Evolutionary conservation across 202 grass and related monocot species (phyloP), one percentile per base, ranked within the genome.

Genomic region (Eragrostis tef): DNA sequence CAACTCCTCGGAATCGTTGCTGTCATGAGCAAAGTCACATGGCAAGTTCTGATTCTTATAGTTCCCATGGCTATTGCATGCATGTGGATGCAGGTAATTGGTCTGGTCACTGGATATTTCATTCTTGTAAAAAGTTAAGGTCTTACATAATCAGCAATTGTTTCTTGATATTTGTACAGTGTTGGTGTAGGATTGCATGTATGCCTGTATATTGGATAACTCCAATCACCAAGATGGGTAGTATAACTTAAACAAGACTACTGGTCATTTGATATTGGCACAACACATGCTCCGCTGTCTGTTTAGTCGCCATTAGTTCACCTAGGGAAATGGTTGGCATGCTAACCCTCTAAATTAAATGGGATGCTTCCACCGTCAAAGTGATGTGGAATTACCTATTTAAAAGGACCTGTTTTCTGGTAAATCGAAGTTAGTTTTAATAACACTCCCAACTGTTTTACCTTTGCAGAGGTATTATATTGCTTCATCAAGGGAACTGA

Each of bases 21-120:
- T 87, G 96, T 99, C 45, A 99, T 99, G 96, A 90, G 81, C 74
- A 96, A 92, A 78, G 96, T 91, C 41, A 99, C 96, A 67, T 99
- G 96, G 96, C 93, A 99, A 92, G 87, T 99, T 84, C 43, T 99
- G 60, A 85, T 99, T 85, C 86, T 99, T 78, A 90, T 99, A 82
- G 64, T 96, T 71, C 89, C 93, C 24, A 91, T 99, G 89, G 93
- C 90, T 78, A 81, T 92, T 61, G 89, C 82, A 80, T 95, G 96
- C 84, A 80, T 99, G 81, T 99, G 96, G 82, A 88, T 99, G 93
- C 96, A 96, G 96, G 96, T 99, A 91, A 93, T 41, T 81, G 3
- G 0, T 60, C 5, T 29, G 17, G 50, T 64, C 16, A 29, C 56
- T 34, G n/a, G 14, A 64, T 44, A 16, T 64, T 72, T 24, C 49